Base-by-base conservation (phyloP, 257 asterid species). In the Paulownia fortunei region DNA sequence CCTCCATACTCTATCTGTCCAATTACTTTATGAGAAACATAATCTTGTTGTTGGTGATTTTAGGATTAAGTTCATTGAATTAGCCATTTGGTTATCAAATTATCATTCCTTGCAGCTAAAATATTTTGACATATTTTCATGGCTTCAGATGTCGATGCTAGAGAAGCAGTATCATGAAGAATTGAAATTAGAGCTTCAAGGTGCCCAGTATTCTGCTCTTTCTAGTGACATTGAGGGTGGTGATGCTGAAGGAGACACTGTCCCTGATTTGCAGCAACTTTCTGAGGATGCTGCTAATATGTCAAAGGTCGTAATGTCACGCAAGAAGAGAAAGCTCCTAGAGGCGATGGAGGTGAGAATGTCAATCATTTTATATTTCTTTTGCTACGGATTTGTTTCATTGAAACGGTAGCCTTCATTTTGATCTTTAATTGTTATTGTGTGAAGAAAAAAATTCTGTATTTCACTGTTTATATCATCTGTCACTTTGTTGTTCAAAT, bases 161-260 rank as follows among this genome's bases (percentile, higher is more conserved):
- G 88, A 92, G 84, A 89, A 82, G 51, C 90, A 87, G 80, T 89
- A 87, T 73, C 94, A 84, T 67, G 87, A 87, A 49, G 98, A 96
- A 81, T 70, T 96, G 71, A 84, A 86, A 52, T 62, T 7, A 54
- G 98, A 93, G 86, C 81, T 92, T 75, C 75, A 85, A 82, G 91
- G 92, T 52, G 46, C 79, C 27, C 76, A 79, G 69, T 51, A 39
- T 78, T 49, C 90, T 72, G 72, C 85, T 37, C 78, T 52, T 56
- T 42, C 82, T 2, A 73, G 69, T 77, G 83, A 73, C 55, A 77
- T 60, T 3, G 87, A 82, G 82, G 87, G 21, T 36, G 3, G 13
- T 13, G 86, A 87, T 42, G 72, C 81, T 67, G 92, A 59, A 75
- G 90, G 26, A 49, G 89, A 84, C 59, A 68, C 80, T 58, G 39